phyloP scores from a whole-genome alignment of 1,284 basidiomycete genomes.

The Fomitopsis betulina region DNA sequence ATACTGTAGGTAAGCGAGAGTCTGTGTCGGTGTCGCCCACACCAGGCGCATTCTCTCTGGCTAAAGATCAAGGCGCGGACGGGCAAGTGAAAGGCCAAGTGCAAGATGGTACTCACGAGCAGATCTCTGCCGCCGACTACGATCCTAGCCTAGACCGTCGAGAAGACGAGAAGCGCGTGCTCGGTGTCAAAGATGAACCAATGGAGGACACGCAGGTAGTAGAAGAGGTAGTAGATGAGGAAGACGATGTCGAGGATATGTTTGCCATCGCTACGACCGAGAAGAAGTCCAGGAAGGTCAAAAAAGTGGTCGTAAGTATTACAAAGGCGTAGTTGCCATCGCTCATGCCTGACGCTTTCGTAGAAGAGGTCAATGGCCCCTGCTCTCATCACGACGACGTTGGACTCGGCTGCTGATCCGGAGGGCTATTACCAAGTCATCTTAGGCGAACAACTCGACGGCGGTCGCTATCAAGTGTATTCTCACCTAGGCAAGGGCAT shows the following conservation, averaged over 20 bases:
- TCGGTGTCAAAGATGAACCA: slow-evolving; percentile 36
- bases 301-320: slow-evolving; percentile 45
- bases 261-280: slow-evolving; percentile 65
- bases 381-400: slow-evolving; percentile 62
- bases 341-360: background rate
- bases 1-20: slow-evolving; percentile 39
- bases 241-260: slow-evolving; percentile 87
- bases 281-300: slow-evolving; percentile 58
- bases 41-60: slow-evolving; percentile 52
- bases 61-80: slow-evolving; percentile 52
- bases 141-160: slow-evolving; percentile 83
- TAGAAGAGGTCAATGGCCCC: slow-evolving; percentile 49
- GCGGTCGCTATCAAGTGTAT: slow-evolving; percentile 91
- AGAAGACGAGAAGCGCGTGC: slow-evolving; percentile 73
- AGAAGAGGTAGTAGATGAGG: slow-evolving; percentile 52
- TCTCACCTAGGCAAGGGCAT: slow-evolving; percentile 96
- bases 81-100: slow-evolving; percentile 35
- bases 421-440: slow-evolving; percentile 97
- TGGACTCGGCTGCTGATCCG: slow-evolving; percentile 76
- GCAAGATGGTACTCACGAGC: slow-evolving; percentile 52
- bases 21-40: slow-evolving; percentile 54
- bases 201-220: slow-evolving; percentile 50
- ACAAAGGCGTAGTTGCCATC: background rate
- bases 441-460: slow-evolving; percentile 91
- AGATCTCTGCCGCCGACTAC: slow-evolving; percentile 90